Evolutionary conservation across 1,284 basidiomycete species (phyloP), one percentile per base, ranked within the genome.

Genomic region (Trametes sp.): DNA sequence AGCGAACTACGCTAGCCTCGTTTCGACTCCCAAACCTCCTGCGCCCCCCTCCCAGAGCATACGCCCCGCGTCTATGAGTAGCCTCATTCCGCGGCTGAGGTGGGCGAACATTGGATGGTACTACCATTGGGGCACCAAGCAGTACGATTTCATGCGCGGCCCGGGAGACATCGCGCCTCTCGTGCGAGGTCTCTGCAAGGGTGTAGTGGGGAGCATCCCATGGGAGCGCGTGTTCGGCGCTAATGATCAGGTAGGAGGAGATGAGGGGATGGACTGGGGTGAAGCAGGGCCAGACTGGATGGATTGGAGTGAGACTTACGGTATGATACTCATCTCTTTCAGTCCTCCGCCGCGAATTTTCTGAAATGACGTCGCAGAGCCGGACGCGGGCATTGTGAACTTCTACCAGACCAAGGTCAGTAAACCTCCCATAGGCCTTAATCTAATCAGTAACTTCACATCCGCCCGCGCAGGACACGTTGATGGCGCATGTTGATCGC

Each of bases 101-200:
- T 98, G 95, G 95, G 92, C 94, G 1, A 98, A 96, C 70, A 90
- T 98, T 48, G 95, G 95, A 6, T 93, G 92, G 87, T 92, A 87
- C 57, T 98, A 98, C 75, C 87, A 97, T 78, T 97, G 95, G 95
- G 91, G 93, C 1, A 92, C 87, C 28, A 98, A 97, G 71, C 88
- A 92, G 61, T 98, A 98, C 71, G 93, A 96, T 72, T 95, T 96
- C 67, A 82, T 85, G 0, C 85, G 81, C 67, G 84, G 84, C 0
- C 87, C 84, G 58, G 88, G 86, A 0, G 80, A 81, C 0, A 87
- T 96, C 53, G 84, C 89, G 49, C 66, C 76, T 1, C 77, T 80
- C 9, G 72, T 96, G 14, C 78, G 80, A 26, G 70, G 79, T 4
- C 71, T 93, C 0, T 96, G 95, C 72, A 82, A 79, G 54, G 72